Evolutionary conservation across 257 asterid genomes (phyloP).

Genomic region (Lycium barbarum): DNA sequence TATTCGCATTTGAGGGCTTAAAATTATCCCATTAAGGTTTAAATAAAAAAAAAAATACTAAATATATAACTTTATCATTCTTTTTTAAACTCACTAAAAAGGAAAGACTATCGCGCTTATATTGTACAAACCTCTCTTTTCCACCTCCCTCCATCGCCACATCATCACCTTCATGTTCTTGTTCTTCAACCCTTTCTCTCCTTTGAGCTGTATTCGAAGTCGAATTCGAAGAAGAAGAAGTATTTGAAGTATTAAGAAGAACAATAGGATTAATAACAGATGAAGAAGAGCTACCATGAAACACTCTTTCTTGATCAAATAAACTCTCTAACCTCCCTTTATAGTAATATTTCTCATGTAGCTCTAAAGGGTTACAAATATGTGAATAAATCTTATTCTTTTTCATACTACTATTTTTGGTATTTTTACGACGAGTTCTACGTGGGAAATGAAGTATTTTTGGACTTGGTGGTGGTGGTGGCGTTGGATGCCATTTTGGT

Average conservation of each 20-base stretch:
- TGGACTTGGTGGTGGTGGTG: conserved; percentile 84
- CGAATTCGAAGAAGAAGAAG: conserved; percentile 12
- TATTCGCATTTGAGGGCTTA: too few relatives aligned
- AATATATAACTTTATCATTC: too few relatives aligned
- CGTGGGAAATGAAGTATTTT: conserved; percentile 79
- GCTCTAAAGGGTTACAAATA: conserved; percentile 29
- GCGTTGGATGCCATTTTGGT: conserved; percentile 69
- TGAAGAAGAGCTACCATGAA: conserved; percentile 31
- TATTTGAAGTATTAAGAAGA: conserved; percentile 37
- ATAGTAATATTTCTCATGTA: conserved; percentile 39
- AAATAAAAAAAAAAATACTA: too few relatives aligned
- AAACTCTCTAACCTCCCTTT: conserved; percentile 53
- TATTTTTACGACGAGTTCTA: conserved; percentile 58
- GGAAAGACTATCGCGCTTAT: too few relatives aligned
- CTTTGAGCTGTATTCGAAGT: conserved; percentile 31
- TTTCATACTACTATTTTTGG: conserved; percentile 34
- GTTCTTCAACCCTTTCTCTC: conserved; percentile 62
- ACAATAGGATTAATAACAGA: conserved; percentile 30
- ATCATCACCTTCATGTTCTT: conserved; percentile 29
- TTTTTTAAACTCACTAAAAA: too few relatives aligned
- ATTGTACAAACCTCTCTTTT: conserved; percentile 30
- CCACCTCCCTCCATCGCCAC: conserved; percentile 1
- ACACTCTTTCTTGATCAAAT: conserved; percentile 54
- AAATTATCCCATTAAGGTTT: too few relatives aligned
- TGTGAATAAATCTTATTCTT: background rate